phyloP scores from a whole-genome alignment of 257 asterid genomes.

The Nicotiana noctiflora region DNA sequence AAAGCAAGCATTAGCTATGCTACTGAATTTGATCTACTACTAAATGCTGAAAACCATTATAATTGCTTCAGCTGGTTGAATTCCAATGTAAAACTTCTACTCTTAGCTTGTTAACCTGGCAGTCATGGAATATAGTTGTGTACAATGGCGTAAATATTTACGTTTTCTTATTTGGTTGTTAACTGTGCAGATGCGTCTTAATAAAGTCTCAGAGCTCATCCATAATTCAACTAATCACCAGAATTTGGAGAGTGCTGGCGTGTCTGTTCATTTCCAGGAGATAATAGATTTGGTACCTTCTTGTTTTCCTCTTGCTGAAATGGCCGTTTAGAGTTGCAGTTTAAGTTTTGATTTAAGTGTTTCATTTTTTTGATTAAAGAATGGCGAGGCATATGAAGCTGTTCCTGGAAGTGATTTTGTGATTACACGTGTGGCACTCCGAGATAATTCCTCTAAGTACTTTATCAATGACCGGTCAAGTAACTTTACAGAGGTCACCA shows the following conservation, averaged over 20 bases:
- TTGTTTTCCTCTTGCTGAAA: neutral
- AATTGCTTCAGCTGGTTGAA: neutral
- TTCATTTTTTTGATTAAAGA: conserved; percentile 32
- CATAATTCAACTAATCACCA: conserved; percentile 95
- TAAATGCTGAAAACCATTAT: neutral
- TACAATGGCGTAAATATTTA: neutral
- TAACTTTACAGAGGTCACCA: conserved; percentile 93
- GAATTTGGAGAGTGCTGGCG: conserved; percentile 94
- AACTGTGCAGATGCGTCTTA: conserved; percentile 81
- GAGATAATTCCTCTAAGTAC: conserved; percentile 91
- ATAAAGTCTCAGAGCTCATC: conserved; percentile 96
- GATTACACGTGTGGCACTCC: conserved; percentile 78
- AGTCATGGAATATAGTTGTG: neutral
- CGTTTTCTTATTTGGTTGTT: neutral
- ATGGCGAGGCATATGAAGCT: conserved; percentile 71
- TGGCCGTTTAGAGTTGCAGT: neutral
- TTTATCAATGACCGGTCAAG: conserved; percentile 66
- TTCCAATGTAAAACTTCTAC: neutral
- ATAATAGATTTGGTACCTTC: conserved; percentile 63
- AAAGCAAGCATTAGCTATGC: neutral
- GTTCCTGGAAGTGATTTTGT: conserved; percentile 80
- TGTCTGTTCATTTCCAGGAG: conserved; percentile 96
- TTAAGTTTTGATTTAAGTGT: neutral
- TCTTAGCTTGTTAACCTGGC: neutral
- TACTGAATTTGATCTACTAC: neutral